Evolutionary conservation across 2,329 filamentous ascomycete species (phyloP).

Genomic region (Pseudogymnoascus sp.): DNA sequence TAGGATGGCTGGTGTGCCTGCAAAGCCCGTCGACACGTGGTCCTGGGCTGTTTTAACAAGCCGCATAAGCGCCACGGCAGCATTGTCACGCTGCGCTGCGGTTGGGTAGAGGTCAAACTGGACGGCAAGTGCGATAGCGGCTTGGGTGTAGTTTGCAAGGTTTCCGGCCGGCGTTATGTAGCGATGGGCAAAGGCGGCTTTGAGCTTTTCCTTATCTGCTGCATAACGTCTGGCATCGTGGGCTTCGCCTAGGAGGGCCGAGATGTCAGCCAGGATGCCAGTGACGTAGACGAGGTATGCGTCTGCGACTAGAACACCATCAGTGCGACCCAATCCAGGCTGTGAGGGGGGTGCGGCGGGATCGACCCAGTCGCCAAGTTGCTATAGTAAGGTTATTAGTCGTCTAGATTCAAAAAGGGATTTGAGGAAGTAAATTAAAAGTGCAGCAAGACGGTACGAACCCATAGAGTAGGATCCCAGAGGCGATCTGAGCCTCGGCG

Average conservation of each 20-base stretch:
- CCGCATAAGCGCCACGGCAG: no score
- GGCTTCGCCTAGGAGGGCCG: conserved; percentile 13
- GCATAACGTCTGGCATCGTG: conserved; percentile 1
- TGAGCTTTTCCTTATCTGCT: not conserved
- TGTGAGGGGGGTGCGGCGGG: conserved; percentile 15
- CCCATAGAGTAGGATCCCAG: no score
- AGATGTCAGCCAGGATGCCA: conserved; percentile 14
- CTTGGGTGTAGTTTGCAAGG: conserved; percentile 17
- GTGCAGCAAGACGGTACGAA: no score
- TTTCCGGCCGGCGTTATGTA: conserved; percentile 9
- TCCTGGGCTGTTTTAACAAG: not conserved
- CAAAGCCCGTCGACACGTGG: not conserved
- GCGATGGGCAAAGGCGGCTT: not conserved
- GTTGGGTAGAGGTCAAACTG: conserved; percentile 15
- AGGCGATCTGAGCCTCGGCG: no score
- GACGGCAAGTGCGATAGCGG: conserved; percentile 18
- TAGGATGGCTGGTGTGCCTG: not conserved
- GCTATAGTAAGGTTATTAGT: not conserved
- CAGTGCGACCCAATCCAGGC: conserved; percentile 15
- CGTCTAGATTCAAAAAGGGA: no score
- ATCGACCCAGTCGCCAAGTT: conserved; percentile 21
- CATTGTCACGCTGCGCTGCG: no score
- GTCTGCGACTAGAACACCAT: conserved; percentile 18
- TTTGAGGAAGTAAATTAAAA: no score
- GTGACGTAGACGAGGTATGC: conserved; percentile 18